Evolutionary conservation across 257 asterid genomes (phyloP).

Genomic region (Forsythia viridissima): DNA sequence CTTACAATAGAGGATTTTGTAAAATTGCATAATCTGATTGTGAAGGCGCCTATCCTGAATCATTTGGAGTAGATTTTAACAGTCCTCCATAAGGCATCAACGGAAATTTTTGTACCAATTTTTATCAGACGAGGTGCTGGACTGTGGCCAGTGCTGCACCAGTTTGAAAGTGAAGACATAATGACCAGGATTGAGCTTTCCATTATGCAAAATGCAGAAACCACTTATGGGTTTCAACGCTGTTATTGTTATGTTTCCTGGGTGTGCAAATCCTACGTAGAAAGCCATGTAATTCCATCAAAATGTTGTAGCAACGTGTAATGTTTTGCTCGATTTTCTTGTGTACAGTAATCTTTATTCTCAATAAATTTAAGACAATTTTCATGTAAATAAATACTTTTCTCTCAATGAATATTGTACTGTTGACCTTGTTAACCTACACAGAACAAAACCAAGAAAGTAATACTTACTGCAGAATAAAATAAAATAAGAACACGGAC

Average conservation of each 20-base stretch:
- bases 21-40: slow-evolving; percentile 60
- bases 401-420: background rate
- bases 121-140: background rate
- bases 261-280: background rate
- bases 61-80: background rate
- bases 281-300: background rate
- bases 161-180: background rate
- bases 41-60: slow-evolving; percentile 26
- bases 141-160: background rate
- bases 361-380: background rate
- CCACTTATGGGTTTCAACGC: background rate
- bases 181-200: background rate
- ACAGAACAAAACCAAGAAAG: background rate
- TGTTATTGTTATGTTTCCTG: background rate
- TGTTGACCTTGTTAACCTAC: background rate
- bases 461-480: too few relatives aligned
- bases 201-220: background rate
- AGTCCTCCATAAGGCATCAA: background rate
- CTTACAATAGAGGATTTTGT: slow-evolving; percentile 81
- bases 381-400: background rate
- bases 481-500: background rate
- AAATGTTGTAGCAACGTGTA: background rate
- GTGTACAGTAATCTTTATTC: background rate
- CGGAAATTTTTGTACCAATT: too few relatives aligned
- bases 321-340: background rate